These are phyloP conservation scores for Viridothelium virens DNA, from an alignment of 495 filamentous ascomycete species.

Conservation along the genomic window DNA sequence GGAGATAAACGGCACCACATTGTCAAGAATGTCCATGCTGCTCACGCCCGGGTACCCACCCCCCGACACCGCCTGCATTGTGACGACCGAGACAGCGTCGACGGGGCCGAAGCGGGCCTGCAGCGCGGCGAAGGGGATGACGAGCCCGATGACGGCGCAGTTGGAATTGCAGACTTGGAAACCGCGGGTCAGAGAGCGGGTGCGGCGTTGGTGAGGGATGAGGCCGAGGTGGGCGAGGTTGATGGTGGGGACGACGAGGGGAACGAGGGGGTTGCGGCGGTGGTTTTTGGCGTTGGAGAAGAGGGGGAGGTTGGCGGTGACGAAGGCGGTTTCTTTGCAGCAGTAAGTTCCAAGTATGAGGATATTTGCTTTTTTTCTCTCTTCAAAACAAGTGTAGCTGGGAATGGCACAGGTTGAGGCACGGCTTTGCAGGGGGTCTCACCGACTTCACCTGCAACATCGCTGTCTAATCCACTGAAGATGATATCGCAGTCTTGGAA, in stretches of 20 bases:
- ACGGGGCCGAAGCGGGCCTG: constrained; percentile 37
- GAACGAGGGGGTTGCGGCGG: constrained; percentile 38
- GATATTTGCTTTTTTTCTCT: neutral
- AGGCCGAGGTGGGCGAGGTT: constrained; percentile 37
- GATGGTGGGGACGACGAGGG: constrained; percentile 40
- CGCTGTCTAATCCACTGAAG: constrained; percentile 40
- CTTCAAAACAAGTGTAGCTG: too few species aligned
- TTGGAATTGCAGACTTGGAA: constrained; percentile 44
- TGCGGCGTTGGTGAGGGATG: constrained; percentile 35
- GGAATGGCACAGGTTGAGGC: too few species aligned
- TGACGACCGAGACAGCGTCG: constrained; percentile 37
- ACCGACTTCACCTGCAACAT: constrained; percentile 41
- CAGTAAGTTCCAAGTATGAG: neutral
- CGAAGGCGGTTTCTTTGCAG: constrained; percentile 37
- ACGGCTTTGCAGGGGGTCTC: constrained; percentile 1
- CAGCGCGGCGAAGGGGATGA: constrained; percentile 40
- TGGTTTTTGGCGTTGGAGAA: constrained; percentile 43
- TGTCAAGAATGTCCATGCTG: constrained; percentile 43
- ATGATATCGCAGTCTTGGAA: constrained; percentile 39
- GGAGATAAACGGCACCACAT: constrained; percentile 39
- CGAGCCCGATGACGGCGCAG: constrained; percentile 41
- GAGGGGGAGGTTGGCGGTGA: constrained; percentile 35
- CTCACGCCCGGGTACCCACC: constrained; percentile 41
- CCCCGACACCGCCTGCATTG: constrained; percentile 40
- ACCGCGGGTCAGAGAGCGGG: constrained; percentile 32